Conservation (phyloP, 768 basidiomycete genomes). For the Dioszegia aurantiaca region DNA sequence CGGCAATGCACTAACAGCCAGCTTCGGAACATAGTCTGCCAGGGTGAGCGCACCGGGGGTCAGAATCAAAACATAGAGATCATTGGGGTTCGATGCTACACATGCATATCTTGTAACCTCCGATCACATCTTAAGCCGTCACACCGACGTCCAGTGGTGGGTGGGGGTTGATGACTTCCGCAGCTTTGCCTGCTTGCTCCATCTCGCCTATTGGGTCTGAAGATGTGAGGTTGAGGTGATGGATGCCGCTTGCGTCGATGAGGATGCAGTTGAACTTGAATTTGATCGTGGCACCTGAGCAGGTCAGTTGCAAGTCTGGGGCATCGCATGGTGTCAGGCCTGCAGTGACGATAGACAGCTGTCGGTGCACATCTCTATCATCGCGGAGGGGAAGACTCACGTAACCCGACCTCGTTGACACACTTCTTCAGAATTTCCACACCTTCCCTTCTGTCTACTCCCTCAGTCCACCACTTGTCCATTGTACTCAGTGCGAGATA, state of each 20-base stretch:
- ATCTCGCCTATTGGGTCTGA: conserved; percentile 32
- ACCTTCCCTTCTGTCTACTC: conserved; percentile 79
- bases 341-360: too few relatives aligned
- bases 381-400: conserved; percentile 58
- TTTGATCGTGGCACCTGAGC: conserved; percentile 41
- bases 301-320: neutral
- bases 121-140: neutral
- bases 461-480: conserved; percentile 90
- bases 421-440: conserved; percentile 78
- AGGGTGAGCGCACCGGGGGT: neutral
- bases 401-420: conserved; percentile 76
- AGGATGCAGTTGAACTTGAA: conserved; percentile 83
- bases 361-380: too few relatives aligned
- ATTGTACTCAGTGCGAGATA: conserved; percentile 90
- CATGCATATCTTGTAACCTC: conserved; percentile 5
- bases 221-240: conserved; percentile 65
- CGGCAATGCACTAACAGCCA: neutral
- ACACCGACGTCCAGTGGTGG: conserved; percentile 36
- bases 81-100: neutral
- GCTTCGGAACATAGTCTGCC: conserved; percentile 12
- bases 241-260: conserved; percentile 85
- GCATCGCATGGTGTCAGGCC: too few relatives aligned
- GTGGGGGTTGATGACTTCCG: conserved; percentile 22
- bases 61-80: neutral
- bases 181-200: conserved; percentile 14